Conservation (phyloP, 169 alveolate genomes). For the Plasmodium coatneyi region DNA sequence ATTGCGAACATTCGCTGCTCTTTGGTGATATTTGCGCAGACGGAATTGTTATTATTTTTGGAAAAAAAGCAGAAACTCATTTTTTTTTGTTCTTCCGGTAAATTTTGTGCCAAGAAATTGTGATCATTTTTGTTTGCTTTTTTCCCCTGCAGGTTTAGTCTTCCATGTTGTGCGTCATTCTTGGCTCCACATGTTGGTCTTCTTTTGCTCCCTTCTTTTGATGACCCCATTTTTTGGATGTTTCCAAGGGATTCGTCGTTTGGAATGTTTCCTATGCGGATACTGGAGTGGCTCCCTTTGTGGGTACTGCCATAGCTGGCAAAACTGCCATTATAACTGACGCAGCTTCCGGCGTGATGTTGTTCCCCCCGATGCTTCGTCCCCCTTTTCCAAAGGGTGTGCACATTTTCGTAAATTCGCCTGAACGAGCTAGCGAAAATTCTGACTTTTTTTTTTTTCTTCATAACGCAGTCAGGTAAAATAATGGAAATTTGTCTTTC, state of each 20-base stretch:
- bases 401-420: constrained; percentile 6
- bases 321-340: background rate
- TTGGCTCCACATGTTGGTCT: constrained; percentile 67
- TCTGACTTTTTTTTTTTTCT: constrained; percentile 6
- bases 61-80: constrained; percentile 39
- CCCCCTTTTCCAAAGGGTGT: constrained; percentile 47
- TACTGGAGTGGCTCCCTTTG: background rate
- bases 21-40: constrained; percentile 26
- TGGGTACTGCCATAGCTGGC: background rate
- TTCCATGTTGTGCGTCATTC: constrained; percentile 71
- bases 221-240: background rate
- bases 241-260: background rate
- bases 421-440: background rate
- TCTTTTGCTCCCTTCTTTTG: constrained; percentile 40
- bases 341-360: background rate
- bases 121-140: background rate
- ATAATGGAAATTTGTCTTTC: constrained; percentile 66
- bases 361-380: background rate
- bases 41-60: constrained; percentile 13
- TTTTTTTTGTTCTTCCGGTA: constrained; percentile 14
- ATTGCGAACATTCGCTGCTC: constrained; percentile 71
- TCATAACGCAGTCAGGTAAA: constrained; percentile 49
- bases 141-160: background rate
- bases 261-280: background rate
- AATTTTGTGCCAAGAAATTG: background rate